Base-by-base conservation (phyloP, 148 eudicot species). In the Talinum fruticosum region DNA sequence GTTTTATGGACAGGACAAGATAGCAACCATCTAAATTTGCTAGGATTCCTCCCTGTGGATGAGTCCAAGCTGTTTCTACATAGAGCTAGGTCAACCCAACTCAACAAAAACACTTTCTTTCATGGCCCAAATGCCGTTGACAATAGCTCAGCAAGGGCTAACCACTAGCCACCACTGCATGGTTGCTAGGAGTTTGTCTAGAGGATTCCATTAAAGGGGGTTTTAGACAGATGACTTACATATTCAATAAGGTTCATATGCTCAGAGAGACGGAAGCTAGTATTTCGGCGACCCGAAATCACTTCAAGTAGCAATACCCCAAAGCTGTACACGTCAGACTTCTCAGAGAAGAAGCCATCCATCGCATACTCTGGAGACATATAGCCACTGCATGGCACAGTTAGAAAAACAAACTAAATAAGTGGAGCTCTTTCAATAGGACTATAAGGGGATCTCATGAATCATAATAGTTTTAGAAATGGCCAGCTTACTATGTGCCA, bases 301-400 rank as follows among this genome's bases (percentile, higher is more conserved):
- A 92, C 80, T 81, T 92, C 97, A 16, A 92, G 68, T 35, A 92
- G 69, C 73, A 92, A 77, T 26, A 92, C 86, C 0, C 97, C 97
- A 44, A 90, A 92, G 82, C 97, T 92, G 70, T 87, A 92, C 23
- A 92, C 97, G 61, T 92, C 97, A 4, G 97, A 92, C 37, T 84
- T 92, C 37, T 86, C 85, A 21, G 97, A 92, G 79, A 92, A 92
- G 18, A 88, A 70, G 35, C 97, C 97, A 76, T 92, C 92, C 88
- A 88, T 88, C 34, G 97, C 94, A 76, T 92, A 92, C 71, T 92
- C 97, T 0, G 94, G 97, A 36, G 97, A 88, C 92, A 92, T 92
- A 62, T 92, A 92, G 26, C 97, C 97, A 75, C 95, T 91, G 80
- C 57, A 51, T 41, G 54, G 80, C 59, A 30, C 64, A 10, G 61